Evolutionary conservation across 768 basidiomycete species (phyloP).

Genomic region (Wakefieldia striispora): DNA sequence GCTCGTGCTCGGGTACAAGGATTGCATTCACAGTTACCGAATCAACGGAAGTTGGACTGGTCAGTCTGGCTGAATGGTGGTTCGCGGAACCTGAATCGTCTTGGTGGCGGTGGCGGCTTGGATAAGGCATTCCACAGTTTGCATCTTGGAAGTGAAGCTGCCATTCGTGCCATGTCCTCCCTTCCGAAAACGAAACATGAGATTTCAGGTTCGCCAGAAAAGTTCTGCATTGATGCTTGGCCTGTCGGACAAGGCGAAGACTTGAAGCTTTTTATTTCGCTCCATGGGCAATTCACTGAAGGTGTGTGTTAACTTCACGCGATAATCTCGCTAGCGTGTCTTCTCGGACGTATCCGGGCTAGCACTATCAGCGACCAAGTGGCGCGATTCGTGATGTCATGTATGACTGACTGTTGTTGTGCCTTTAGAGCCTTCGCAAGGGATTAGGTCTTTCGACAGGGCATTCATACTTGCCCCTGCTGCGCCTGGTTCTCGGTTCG

Average conservation of each 20-base stretch:
- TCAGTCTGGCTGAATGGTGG: constrained; percentile 56
- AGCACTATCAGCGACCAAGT: constrained; percentile 1
- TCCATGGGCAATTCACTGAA: constrained; percentile 93
- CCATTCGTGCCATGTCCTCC: constrained; percentile 54
- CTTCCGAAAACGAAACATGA: constrained; percentile 85
- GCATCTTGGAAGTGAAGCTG: constrained; percentile 67
- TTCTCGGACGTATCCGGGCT: constrained; percentile 15
- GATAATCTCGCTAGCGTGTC: constrained; percentile 6
- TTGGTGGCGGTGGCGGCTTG: constrained; percentile 56
- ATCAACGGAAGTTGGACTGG: constrained; percentile 86
- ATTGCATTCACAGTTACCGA: constrained; percentile 66
- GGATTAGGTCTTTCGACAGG: constrained; percentile 90
- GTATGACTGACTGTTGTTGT: constrained; percentile 16
- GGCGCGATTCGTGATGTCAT: constrained; percentile 11
- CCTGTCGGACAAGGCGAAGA: constrained; percentile 62
- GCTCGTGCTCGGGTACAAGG: constrained; percentile 73
- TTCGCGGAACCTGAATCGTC: constrained; percentile 78
- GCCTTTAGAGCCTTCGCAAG: constrained; percentile 61
- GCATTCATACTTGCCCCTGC: constrained; percentile 86
- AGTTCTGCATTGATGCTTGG: constrained; percentile 87
- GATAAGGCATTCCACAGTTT: constrained; percentile 65
- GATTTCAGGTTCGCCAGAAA: constrained; percentile 70
- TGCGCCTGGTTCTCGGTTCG: constrained; percentile 79
- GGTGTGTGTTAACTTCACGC: constrained; percentile 55
- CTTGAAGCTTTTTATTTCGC: constrained; percentile 58